phyloP scores from a whole-genome alignment of 306 rosid species.

The Gillenia trifoliata region DNA sequence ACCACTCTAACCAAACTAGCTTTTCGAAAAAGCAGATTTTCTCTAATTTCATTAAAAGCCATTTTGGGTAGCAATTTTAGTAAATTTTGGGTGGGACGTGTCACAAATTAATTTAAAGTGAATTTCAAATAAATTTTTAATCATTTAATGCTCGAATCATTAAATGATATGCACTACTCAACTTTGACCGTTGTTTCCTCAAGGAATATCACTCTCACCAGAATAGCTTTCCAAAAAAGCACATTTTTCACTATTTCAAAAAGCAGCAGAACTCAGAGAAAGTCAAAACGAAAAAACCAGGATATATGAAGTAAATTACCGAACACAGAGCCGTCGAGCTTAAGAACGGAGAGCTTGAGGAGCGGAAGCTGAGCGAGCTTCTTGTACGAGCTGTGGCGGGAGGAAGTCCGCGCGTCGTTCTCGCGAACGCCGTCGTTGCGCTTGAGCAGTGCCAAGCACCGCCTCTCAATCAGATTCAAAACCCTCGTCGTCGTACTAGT shows the following conservation, averaged over 20 bases:
- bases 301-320: conserved; percentile 15
- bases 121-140: too few relatives aligned
- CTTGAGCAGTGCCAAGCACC: conserved; percentile 22
- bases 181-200: too few relatives aligned
- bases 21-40: background rate
- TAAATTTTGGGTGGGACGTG: too few relatives aligned
- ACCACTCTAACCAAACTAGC: background rate
- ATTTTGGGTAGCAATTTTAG: too few relatives aligned
- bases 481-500: conserved; percentile 2
- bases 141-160: too few relatives aligned
- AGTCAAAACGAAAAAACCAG: background rate
- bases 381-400: conserved; percentile 14
- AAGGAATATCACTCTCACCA: background rate
- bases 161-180: too few relatives aligned
- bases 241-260: background rate
- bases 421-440: conserved; percentile 15
- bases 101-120: too few relatives aligned
- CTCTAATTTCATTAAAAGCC: too few relatives aligned
- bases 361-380: conserved; percentile 28
- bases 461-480: conserved; percentile 23
- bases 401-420: background rate
- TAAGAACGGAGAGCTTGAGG: conserved; percentile 41
- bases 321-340: conserved; percentile 47
- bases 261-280: background rate
- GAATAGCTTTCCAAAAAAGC: background rate